These are phyloP conservation scores for Monotropa hypopitys DNA, from an alignment of 179 eudicot genomes.

Conservation along the genomic window DNA sequence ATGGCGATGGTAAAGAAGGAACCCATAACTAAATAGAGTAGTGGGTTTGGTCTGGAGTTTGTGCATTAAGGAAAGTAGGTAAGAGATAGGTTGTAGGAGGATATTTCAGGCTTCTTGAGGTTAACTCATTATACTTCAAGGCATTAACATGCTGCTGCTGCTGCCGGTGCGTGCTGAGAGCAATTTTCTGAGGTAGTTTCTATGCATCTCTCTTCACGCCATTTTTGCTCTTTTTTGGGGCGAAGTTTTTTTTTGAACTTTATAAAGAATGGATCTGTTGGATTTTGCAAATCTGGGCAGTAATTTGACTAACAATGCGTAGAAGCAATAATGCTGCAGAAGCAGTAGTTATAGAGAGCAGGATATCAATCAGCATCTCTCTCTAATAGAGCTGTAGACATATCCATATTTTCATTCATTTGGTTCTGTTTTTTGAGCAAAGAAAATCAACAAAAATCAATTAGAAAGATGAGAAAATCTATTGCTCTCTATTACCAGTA, in stretches of 20 bases:
- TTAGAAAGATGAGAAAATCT: too few species aligned
- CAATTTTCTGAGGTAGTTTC: conserved; percentile 2
- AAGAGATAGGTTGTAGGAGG: not conserved
- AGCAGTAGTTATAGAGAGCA: not conserved
- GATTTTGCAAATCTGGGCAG: not conserved
- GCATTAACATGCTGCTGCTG: not conserved
- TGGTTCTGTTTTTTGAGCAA: too few species aligned
- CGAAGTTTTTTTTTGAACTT: not conserved
- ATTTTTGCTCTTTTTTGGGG: not conserved
- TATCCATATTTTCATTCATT: too few species aligned
- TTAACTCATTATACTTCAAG: not conserved
- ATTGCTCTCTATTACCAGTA: too few species aligned
- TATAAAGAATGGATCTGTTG: not conserved
- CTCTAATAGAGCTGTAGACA: too few species aligned
- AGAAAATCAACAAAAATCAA: too few species aligned
- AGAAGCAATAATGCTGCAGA: not conserved
- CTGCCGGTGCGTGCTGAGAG: not conserved
- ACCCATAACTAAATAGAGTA: conserved; percentile 15
- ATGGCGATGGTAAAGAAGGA: conserved; percentile 29
- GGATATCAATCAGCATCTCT: too few species aligned
- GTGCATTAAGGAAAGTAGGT: not conserved
- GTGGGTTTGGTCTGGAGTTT: not conserved
- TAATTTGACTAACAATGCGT: not conserved
- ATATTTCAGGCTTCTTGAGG: not conserved
- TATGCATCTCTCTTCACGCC: not conserved